phyloP scores from a whole-genome alignment of 2,329 filamentous ascomycete genomes.

The Trichoderma brevicompactum region DNA sequence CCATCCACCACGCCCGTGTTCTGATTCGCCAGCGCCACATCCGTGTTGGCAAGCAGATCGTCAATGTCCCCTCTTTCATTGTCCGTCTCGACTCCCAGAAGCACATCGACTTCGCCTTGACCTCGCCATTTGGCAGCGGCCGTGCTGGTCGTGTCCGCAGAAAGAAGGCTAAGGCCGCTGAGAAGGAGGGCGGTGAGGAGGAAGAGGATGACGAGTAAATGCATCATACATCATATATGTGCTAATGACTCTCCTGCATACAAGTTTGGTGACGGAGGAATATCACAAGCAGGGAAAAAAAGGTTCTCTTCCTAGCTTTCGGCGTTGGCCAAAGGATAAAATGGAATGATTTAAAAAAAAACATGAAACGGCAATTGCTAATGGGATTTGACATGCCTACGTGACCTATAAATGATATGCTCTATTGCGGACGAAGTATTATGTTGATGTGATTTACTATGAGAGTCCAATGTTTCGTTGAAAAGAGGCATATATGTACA shows the following conservation, averaged over 20 bases:
- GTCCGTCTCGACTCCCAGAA: constrained; percentile 99
- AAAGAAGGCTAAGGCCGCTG: constrained; percentile 99
- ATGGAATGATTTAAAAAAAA: constrained; percentile 45
- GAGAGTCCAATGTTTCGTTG: background rate
- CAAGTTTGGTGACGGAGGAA: constrained; percentile 40
- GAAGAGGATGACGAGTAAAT: constrained; percentile 82
- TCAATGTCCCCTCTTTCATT: constrained; percentile 99
- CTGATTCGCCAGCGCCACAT: constrained; percentile 99
- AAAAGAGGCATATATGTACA: background rate
- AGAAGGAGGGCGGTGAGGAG: constrained; percentile 78
- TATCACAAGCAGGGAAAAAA: constrained; percentile 44
- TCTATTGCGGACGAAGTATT: too few relatives aligned
- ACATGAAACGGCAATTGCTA: constrained; percentile 18
- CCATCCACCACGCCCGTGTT: constrained; percentile 99
- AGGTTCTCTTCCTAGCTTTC: constrained; percentile 53
- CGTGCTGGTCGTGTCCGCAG: constrained; percentile 96
- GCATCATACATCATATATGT: constrained; percentile 37
- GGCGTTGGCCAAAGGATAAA: constrained; percentile 57
- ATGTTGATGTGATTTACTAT: too few relatives aligned
- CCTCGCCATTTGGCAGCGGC: constrained; percentile 96
- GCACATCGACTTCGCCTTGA: constrained; percentile 99
- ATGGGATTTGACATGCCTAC: background rate
- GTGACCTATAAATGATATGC: too few relatives aligned
- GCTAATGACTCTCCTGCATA: constrained; percentile 39
- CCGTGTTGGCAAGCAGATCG: constrained; percentile 99